Conservation (phyloP, 306 rosid genomes). For the Styphnolobium japonicum region DNA sequence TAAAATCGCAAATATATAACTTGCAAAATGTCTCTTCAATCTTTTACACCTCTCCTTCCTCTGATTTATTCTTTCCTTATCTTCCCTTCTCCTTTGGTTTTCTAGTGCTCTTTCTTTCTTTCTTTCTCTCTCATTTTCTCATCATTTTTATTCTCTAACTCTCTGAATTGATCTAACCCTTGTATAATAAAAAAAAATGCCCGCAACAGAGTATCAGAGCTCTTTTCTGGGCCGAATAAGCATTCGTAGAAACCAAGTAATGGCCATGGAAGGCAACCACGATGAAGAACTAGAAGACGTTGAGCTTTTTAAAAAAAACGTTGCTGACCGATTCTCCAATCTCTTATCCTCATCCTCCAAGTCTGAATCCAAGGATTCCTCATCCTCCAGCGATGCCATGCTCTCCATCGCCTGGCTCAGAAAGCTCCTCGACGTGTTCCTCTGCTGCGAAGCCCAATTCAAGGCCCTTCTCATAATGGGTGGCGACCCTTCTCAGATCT, state of each 20-base stretch:
- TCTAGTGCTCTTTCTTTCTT: no score
- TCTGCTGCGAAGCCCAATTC: constrained; percentile 92
- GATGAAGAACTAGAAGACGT: constrained; percentile 84
- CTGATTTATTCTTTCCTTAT: background rate
- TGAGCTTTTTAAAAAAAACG: constrained; percentile 76
- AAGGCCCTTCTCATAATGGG: constrained; percentile 76
- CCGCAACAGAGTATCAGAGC: constrained; percentile 65
- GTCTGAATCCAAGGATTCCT: no score
- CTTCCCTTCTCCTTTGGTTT: background rate
- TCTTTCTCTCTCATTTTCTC: background rate
- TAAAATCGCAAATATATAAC: constrained; percentile 28
- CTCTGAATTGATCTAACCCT: background rate
- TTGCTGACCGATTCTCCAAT: constrained; percentile 61
- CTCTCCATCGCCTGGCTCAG: constrained; percentile 77
- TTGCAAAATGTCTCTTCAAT: constrained; percentile 25
- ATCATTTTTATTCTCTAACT: background rate
- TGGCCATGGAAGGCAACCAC: constrained; percentile 76
- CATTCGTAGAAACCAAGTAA: constrained; percentile 83
- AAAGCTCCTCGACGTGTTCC: constrained; percentile 68
- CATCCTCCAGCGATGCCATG: constrained; percentile 32
- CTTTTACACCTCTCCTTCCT: constrained; percentile 17
- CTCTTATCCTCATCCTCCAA: constrained; percentile 52
- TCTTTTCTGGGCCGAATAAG: constrained; percentile 90
- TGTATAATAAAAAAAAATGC: constrained; percentile 39
- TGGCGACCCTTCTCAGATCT: constrained; percentile 63